Evolutionary conservation across 805 yeast genomes (phyloP), one percentile per base, ranked within the genome.

Genomic region (Clavispora vitiphila): DNA sequence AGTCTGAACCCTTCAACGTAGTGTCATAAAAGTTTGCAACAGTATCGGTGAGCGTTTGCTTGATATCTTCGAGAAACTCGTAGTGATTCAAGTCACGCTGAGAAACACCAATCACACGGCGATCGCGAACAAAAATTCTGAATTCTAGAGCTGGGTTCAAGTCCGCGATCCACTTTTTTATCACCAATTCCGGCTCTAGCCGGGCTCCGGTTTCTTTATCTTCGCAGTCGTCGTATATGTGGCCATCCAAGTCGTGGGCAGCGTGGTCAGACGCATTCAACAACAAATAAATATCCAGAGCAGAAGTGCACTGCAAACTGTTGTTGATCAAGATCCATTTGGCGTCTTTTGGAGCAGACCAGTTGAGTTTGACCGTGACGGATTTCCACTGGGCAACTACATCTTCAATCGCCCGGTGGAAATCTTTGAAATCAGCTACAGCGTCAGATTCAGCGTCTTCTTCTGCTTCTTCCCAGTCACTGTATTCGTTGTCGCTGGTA

Each of bases 331-430:
- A 65, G 16, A 93, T 91, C 99, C 98, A 93, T 0, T 81, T 77
- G 1, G 98, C 86, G 64, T 93, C 99, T 56, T 81, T 83, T 1
- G 99, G 99, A 1, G 96, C 85, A 1, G 97, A 88, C 99, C 99
- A 93, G 67, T 93, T 93, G 51, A 91, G 67, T 56, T 93, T 93
- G 1, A 98, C 98, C 1, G 87, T 74, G 2, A 89, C 87, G 1
- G 78, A 65, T 0, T 84, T 83, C 37, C 58, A 62, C 21, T 74
- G 65, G 34, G 71, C 67, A 11, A 93, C 75, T 0, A 70, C 56
- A 0, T 51, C 44, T 26, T 65, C 64, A 14, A 91, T 69, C 34
- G 68, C 52, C 0, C 65, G 51, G 55, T 90, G 95, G 16, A 89
- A 65, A 1, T 76, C 81, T 8, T 69, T 68, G 51, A 89, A 88